A percentile compares a stretch with the other conserved stretches of the same genome.
Conservation (phyloP, 257 asterid species). For the Solanum chmielewskii region DNA sequence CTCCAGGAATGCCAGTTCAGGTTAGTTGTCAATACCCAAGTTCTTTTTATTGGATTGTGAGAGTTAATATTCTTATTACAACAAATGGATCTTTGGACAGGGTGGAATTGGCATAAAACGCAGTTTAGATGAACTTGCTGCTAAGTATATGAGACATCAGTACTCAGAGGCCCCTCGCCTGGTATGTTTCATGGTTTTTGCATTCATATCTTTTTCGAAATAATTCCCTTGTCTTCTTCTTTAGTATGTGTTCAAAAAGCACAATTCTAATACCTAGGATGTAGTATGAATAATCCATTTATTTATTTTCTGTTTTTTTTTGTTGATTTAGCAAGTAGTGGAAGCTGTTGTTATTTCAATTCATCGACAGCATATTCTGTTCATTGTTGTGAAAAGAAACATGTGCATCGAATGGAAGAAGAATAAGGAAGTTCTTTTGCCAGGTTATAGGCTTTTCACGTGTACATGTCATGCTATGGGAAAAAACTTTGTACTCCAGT, state of each 20-base stretch:
- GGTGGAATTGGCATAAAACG: constrained; percentile 80
- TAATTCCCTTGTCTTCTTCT: neutral
- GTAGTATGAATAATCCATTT: neutral
- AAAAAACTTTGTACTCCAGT: neutral
- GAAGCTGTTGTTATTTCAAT: neutral
- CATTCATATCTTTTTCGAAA: neutral
- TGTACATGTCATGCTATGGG: neutral
- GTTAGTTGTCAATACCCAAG: constrained; percentile 13
- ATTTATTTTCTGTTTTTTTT: neutral
- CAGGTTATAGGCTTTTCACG: neutral
- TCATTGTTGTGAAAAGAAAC: neutral
- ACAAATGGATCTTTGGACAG: constrained; percentile 22
- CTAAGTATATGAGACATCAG: constrained; percentile 66
- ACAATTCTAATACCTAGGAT: neutral
- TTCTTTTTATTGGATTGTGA: constrained; percentile 3
- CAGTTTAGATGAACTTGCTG: constrained; percentile 87
- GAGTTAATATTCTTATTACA: neutral
- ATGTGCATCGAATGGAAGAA: neutral
- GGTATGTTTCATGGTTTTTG: constrained; percentile 40
- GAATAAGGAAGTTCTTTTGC: neutral
- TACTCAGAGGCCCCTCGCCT: constrained; percentile 73
- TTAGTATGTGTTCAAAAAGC: neutral
- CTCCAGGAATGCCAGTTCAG: constrained; percentile 96
- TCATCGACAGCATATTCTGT: neutral
- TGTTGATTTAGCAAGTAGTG: neutral